phyloP scores from a whole-genome alignment of 140 eudicot species.

The Erigeron philadelphicus region DNA sequence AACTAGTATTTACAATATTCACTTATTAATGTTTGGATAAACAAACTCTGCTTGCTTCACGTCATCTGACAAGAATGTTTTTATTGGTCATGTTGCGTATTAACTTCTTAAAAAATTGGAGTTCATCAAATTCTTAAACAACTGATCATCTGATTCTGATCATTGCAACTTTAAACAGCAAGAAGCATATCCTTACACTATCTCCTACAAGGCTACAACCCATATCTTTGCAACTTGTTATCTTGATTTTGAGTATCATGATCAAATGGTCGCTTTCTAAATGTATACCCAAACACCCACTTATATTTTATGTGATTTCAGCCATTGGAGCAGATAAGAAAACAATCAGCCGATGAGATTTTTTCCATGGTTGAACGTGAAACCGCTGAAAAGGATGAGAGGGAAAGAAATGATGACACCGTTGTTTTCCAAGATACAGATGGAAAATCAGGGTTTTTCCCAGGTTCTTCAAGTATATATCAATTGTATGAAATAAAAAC shows the following conservation, averaged over 20 bases:
- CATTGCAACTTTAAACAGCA: background rate
- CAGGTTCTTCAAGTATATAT: slow-evolving; percentile 49
- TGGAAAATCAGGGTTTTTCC: slow-evolving; percentile 37
- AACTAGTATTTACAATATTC: too few relatives aligned
- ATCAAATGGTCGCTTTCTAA: slow-evolving; percentile 10
- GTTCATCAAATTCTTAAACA: background rate
- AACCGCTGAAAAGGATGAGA: slow-evolving; percentile 36
- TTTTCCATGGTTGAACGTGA: slow-evolving; percentile 39
- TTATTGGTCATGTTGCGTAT: background rate
- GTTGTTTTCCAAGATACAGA: slow-evolving; percentile 48
- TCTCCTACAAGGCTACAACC: background rate
- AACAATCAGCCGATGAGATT: slow-evolving; percentile 47
- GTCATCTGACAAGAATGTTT: background rate
- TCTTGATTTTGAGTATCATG: background rate
- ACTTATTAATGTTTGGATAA: too few relatives aligned
- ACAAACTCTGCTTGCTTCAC: too few relatives aligned
- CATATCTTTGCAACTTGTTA: background rate
- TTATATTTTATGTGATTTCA: slow-evolving; percentile 30
- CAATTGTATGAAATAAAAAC: slow-evolving; percentile 65
- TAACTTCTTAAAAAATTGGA: background rate
- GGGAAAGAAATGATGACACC: slow-evolving; percentile 41
- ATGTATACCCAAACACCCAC: background rate
- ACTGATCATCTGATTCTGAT: background rate
- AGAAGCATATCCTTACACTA: background rate
- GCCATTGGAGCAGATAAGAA: slow-evolving; percentile 49